Conservation (phyloP, 768 basidiomycete genomes). For the Trametes elegans region DNA sequence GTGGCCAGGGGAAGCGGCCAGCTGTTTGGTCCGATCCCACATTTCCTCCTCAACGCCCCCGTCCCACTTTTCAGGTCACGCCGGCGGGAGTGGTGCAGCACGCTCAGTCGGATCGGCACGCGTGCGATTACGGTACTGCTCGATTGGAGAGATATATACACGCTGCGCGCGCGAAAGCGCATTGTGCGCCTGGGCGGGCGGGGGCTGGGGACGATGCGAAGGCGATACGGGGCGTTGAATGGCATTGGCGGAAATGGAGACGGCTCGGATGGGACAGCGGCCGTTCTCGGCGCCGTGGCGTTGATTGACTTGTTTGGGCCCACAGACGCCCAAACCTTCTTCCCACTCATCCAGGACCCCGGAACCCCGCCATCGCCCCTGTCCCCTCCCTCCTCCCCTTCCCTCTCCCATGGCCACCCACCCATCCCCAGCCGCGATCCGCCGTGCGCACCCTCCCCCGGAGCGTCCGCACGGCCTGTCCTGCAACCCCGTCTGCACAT, state of each 20-base stretch:
- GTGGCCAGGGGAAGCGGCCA: constrained; percentile 25
- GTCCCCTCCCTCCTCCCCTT: background rate
- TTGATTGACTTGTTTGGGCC: constrained; percentile 29
- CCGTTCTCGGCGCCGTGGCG: constrained; percentile 28
- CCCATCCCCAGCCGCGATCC: background rate
- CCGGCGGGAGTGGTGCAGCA: background rate
- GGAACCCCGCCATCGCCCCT: constrained; percentile 13
- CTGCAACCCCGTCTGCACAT: background rate
- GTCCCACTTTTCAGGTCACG: constrained; percentile 11
- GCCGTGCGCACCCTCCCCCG: background rate
- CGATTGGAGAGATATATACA: background rate
- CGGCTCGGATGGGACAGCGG: constrained; percentile 10
- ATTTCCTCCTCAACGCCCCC: constrained; percentile 18
- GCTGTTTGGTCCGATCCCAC: constrained; percentile 30
- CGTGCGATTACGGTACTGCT: background rate
- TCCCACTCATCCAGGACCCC: constrained; percentile 29
- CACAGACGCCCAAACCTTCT: constrained; percentile 27
- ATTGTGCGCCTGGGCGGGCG: background rate
- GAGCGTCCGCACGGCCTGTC: constrained; percentile 6
- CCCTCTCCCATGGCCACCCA: background rate
- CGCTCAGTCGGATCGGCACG: background rate
- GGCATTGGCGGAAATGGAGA: constrained; percentile 19
- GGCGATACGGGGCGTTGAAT: constrained; percentile 20
- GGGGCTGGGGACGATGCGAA: background rate
- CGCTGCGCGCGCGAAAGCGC: background rate